A percentile compares a stretch with the other conserved stretches of the same genome.
phyloP scores from a whole-genome alignment of 768 basidiomycete species.

The Tylopilus felleus region DNA sequence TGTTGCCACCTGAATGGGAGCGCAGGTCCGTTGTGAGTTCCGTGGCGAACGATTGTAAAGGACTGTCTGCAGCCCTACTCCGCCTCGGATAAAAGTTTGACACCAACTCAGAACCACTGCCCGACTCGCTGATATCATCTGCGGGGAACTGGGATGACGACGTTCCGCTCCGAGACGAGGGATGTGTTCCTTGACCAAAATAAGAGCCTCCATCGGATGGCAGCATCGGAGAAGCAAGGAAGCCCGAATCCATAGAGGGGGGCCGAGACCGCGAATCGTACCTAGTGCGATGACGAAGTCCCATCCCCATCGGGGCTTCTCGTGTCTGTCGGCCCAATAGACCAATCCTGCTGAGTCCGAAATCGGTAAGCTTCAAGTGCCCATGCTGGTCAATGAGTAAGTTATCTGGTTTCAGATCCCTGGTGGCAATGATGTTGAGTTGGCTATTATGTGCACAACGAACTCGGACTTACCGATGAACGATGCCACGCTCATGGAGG shows the following conservation, averaged over 20 bases:
- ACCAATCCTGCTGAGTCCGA: constrained; percentile 95
- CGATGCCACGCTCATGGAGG: constrained; percentile 91
- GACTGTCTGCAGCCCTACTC: constrained; percentile 63
- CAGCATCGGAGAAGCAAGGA: constrained; percentile 74
- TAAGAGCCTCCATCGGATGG: constrained; percentile 75
- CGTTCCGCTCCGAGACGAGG: constrained; percentile 55
- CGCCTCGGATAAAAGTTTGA: constrained; percentile 53
- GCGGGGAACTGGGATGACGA: constrained; percentile 65
- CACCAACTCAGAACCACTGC: constrained; percentile 73
- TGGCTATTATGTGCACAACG: not conserved
- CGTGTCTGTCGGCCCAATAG: constrained; percentile 95
- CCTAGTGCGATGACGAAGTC: constrained; percentile 51
- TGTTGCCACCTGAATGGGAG: constrained; percentile 59
- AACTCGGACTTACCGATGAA: constrained; percentile 77
- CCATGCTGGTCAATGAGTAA: constrained; percentile 95
- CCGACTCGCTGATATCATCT: constrained; percentile 87
- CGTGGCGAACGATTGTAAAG: constrained; percentile 81
- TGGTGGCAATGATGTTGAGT: constrained; percentile 31
- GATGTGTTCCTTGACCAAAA: constrained; percentile 65
- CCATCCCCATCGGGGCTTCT: constrained; percentile 47
- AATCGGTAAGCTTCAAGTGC: constrained; percentile 97
- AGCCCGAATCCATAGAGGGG: constrained; percentile 76
- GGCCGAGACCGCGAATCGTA: constrained; percentile 72
- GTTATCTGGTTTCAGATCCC: constrained; percentile 98
- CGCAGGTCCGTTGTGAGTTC: constrained; percentile 81